Evolutionary conservation across 1,284 basidiomycete species (phyloP).

Genomic region (Malassezia sp.): DNA sequence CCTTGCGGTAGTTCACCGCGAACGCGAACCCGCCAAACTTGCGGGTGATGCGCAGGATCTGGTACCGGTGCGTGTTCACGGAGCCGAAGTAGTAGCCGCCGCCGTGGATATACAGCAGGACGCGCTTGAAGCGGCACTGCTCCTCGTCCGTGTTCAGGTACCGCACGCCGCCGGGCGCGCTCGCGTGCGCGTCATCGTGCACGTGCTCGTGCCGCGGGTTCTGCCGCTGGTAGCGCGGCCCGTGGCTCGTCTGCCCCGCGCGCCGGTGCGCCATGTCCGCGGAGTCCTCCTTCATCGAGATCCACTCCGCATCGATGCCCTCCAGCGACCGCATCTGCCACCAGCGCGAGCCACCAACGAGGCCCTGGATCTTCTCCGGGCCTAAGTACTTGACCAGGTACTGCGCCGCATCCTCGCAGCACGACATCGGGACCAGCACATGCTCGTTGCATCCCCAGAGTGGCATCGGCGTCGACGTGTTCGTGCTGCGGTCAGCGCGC

Average conservation of each 20-base stretch:
- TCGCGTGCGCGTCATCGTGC: background rate
- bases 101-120: conserved; percentile 43
- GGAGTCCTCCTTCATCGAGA: conserved; percentile 52
- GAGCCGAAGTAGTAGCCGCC: conserved; percentile 52
- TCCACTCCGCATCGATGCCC: conserved; percentile 81
- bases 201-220: conserved; percentile 47
- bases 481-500: conserved; percentile 49
- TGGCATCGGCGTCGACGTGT: conserved; percentile 68
- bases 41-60: conserved; percentile 47
- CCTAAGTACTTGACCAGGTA: conserved; percentile 70
- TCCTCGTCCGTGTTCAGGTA: conserved; percentile 25
- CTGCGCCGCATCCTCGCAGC: conserved; percentile 66
- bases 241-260: conserved; percentile 16
- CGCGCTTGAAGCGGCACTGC: conserved; percentile 31
- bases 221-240: conserved; percentile 29
- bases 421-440: conserved; percentile 56
- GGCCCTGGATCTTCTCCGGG: conserved; percentile 61
- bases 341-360: conserved; percentile 86
- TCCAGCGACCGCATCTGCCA: conserved; percentile 58
- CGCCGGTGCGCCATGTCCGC: conserved; percentile 15
- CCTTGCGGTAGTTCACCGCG: conserved; percentile 46
- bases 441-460: conserved; percentile 75
- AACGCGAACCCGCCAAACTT: conserved; percentile 49
- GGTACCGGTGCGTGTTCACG: conserved; percentile 50
- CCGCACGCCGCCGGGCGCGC: background rate